Evolutionary conservation across 1,284 basidiomycete genomes (phyloP).

Genomic region (Dichomitus squalens): DNA sequence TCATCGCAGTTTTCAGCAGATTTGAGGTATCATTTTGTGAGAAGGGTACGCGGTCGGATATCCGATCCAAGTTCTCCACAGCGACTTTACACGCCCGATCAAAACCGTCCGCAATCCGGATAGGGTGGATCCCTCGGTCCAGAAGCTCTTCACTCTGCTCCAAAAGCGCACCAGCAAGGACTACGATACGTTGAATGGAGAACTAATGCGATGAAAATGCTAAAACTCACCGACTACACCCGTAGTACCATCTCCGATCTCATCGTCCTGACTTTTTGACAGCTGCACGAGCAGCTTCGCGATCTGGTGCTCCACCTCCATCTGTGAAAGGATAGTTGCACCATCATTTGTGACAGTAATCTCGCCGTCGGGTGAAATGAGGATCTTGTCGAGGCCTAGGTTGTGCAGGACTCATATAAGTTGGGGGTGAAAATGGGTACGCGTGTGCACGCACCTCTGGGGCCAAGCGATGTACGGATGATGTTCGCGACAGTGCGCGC

Average conservation of each 20-base stretch:
- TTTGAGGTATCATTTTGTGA: conserved; percentile 83
- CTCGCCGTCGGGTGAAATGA: conserved; percentile 97
- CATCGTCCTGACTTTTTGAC: conserved; percentile 97
- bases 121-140: conserved; percentile 97
- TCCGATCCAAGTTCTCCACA: conserved; percentile 87
- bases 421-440: neutral
- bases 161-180: conserved; percentile 94
- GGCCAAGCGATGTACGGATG: conserved; percentile 92
- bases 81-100: conserved; percentile 93
- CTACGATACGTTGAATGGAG: conserved; percentile 42
- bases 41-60: conserved; percentile 92
- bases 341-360: conserved; percentile 99
- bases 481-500: conserved; percentile 94
- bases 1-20: conserved; percentile 93
- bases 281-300: conserved; percentile 97
- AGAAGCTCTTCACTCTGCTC: conserved; percentile 91
- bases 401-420: neutral
- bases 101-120: conserved; percentile 98
- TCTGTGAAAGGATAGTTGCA: conserved; percentile 92
- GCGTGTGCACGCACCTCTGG: conserved; percentile 64
- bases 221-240: conserved; percentile 89
- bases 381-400: conserved; percentile 95
- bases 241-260: conserved; percentile 99
- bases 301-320: conserved; percentile 99
- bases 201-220: neutral